These are phyloP conservation scores for Pseudocercospora ulei DNA, from an alignment of 2,329 filamentous ascomycete species.

Conservation along the genomic window DNA sequence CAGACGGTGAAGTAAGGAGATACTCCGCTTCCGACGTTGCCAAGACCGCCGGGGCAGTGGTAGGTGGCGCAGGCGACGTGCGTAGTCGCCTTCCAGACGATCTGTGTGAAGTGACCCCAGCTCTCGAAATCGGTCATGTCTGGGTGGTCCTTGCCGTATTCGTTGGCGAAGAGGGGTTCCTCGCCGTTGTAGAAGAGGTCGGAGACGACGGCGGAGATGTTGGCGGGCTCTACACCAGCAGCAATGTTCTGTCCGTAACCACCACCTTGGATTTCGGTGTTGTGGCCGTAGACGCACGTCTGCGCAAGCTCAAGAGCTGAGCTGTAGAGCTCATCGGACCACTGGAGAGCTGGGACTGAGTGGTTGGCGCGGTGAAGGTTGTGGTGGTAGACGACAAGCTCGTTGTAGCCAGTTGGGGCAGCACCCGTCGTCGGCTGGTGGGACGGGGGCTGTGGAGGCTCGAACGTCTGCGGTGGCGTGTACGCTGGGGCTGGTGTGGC, in stretches of 20 bases:
- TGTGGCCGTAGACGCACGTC: conserved; percentile 63
- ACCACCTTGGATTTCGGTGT: conserved; percentile 52
- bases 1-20: conserved; percentile 69
- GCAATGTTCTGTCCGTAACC: conserved; percentile 90
- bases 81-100: conserved; percentile 58
- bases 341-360: conserved; percentile 55
- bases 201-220: conserved; percentile 59
- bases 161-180: conserved; percentile 46
- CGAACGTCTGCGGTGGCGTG: conserved; percentile 7
- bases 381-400: conserved; percentile 58
- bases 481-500: too few relatives aligned
- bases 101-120: conserved; percentile 68
- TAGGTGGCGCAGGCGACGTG: conserved; percentile 54
- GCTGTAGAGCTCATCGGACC: conserved; percentile 54
- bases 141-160: conserved; percentile 54
- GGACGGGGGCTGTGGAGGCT: conserved; percentile 10
- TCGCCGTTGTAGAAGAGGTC: conserved; percentile 87
- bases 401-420: conserved; percentile 29
- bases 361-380: conserved; percentile 81
- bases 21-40: conserved; percentile 37
- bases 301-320: conserved; percentile 57
- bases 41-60: conserved; percentile 48
- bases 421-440: conserved; percentile 12
- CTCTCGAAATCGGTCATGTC: conserved; percentile 52
- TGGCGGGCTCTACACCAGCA: conserved; percentile 49